Evolutionary conservation across 352 stramenopile species (phyloP), one percentile per base, ranked within the genome.

Genomic region (Globisporangium iwayamae): DNA sequence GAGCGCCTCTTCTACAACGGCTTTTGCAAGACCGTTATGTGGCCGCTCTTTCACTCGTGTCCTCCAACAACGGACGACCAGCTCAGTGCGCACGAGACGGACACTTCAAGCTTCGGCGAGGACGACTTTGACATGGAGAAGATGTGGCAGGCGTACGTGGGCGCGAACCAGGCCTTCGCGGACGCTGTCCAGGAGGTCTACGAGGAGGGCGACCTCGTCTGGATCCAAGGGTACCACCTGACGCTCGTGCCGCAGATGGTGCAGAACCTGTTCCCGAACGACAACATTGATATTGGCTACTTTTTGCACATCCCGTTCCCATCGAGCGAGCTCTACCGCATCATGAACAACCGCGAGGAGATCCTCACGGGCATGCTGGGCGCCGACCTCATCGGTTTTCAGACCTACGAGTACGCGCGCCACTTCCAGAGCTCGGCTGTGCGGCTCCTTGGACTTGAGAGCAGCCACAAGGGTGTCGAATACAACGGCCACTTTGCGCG

Each of bases 231-330:
- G 52, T 97, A 97, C 62, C 90, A 97, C 69, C 69, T 97, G 57
- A 91, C 91, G 67, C 72, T 95, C 22, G 81, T 97, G 28, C 90
- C 90, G 34, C 82, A 94, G 72, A 94, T 96, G 85, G 76, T 97
- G 41, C 83, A 91, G 63, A 89, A 83, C 51, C 64, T 94, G n/a
- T 90, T 94, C 62, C 85, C 87, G 38, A 98, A 98, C 68, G 88
- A 98, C 70, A 85, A 94, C 60, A 79, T 93, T 16, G 78, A 84
- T 47, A 71, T 97, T 34, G 90, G 85, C 0, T 96, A 81, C 66
- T 97, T 97, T 67, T 81, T 96, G 74, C 90, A 97, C 76, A 93
- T 93, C 38, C 90, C 90, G 14, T 97, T 97, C 56, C 90, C 90
- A 41, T 96, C 88, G 10, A 92, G 85, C 10, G 90, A 96, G 59